These are phyloP conservation scores for Populus euphratica DNA, from an alignment of 345 rosid species.

Conservation along the genomic window DNA sequence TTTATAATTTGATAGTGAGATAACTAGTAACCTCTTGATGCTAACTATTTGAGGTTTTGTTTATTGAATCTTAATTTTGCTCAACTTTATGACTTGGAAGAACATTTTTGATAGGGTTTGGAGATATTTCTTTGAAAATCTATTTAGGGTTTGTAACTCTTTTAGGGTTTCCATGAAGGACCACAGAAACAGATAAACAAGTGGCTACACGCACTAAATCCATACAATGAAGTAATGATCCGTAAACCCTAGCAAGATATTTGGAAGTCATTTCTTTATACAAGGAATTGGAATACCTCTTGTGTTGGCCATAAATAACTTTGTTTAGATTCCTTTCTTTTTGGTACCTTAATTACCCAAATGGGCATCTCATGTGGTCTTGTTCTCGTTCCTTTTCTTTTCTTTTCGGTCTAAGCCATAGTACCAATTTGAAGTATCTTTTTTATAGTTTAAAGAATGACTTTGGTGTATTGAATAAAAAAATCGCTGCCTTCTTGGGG, in stretches of 20 bases:
- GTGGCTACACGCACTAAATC: background rate
- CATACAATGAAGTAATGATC: too few relatives aligned
- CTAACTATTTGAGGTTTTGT: background rate
- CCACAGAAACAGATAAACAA: background rate
- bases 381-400: background rate
- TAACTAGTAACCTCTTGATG: background rate
- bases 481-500: background rate
- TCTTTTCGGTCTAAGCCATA: background rate
- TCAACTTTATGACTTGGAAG: too few relatives aligned
- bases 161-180: background rate
- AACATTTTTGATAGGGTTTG: background rate
- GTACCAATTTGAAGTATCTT: background rate
- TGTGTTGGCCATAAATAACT: background rate
- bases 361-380: background rate
- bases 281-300: background rate
- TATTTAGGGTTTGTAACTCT: background rate
- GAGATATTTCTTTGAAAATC: background rate
- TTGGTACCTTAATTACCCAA: background rate
- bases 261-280: constrained; percentile 6
- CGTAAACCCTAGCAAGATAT: constrained; percentile 4
- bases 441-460: background rate
- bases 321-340: background rate
- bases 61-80: background rate
- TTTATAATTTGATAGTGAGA: too few relatives aligned
- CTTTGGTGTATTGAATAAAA: background rate